Base-by-base conservation (phyloP, 129 eudicot species). In the Glebionis coronaria region DNA sequence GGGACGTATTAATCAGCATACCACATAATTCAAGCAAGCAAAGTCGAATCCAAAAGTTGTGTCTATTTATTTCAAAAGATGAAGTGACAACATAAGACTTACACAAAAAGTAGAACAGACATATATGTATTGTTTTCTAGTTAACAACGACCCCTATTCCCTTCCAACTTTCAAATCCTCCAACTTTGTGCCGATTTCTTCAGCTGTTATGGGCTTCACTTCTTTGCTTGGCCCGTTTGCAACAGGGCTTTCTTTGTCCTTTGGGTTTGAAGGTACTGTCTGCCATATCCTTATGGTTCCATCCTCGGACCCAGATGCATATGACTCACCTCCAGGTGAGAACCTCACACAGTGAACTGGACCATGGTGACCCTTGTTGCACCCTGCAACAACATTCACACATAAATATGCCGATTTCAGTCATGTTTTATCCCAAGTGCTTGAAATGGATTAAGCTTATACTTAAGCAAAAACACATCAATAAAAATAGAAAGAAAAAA, bases 331-430 rank as follows among this genome's bases (percentile, higher is more conserved):
- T 20, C 82, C 90, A 0, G 95, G 95, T 5, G 95, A 72, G 69
- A 84, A 88, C 9, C 95, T 70, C 69, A 88, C 82, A 27, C 95
- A 88, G 47, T 88, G 95, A 14, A 88, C 95, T 10, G 95, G 95
- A 73, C 95, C 95, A 56, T 88, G 95, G 78, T 88, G 95, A 49
- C 95, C 95, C 80, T 88, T 88, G 83, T 88, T 88, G 74, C 91
- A 84, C 56, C 82, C 95, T 88, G 56, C 82, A 76, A n/a, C 55
- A 60, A 25, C 2, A 45, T 38, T 25, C 31, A 63, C 35, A 64
- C 9, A 21, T 25, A 40, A 35, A 35, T 7, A 10, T 6, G 42
- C 42, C 42, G 2, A 35, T 35, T 35, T 35, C 0, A 35, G 7
- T 7, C 1, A 0, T 35, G 42, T 7, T 35, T 35, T 8, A 35